Conservation (phyloP, 352 stramenopile genomes). For the Thraustotheca clavata region DNA sequence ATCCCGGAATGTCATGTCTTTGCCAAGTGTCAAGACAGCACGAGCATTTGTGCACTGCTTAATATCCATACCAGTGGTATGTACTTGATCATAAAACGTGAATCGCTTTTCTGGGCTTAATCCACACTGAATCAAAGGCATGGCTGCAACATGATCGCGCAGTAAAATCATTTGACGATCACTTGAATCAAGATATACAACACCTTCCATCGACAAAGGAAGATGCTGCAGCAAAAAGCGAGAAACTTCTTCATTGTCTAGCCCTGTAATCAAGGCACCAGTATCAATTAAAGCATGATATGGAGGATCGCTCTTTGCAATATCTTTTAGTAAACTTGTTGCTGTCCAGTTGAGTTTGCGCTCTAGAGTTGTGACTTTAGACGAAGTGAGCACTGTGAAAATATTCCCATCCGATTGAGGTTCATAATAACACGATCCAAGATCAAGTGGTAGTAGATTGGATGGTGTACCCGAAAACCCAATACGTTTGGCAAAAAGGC, state of each 20-base stretch:
- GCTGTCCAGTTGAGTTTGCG: conserved; percentile 78
- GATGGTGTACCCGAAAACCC: conserved; percentile 99
- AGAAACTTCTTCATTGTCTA: conserved; percentile 85
- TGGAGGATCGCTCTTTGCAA: conserved; percentile 52
- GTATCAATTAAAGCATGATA: conserved; percentile 89
- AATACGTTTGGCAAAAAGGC: conserved; percentile 96
- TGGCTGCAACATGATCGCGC: conserved; percentile 90
- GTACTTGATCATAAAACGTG: conserved; percentile 92
- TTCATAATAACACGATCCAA: conserved; percentile 98
- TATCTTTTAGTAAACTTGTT: conserved; percentile 64
- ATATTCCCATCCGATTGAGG: conserved; percentile 98
- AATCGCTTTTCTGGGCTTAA: conserved; percentile 80
- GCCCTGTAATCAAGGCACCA: conserved; percentile 85
- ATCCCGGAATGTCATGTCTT: conserved; percentile 96
- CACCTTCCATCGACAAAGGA: conserved; percentile 72
- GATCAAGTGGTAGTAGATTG: conserved; percentile 97
- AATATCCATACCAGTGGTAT: conserved; percentile 92
- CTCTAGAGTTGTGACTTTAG: conserved; percentile 83
- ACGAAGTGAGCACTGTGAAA: conserved; percentile 93
- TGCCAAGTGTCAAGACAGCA: conserved; percentile 86
- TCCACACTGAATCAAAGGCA: conserved; percentile 88
- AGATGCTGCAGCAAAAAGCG: conserved; percentile 69
- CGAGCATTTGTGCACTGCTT: conserved; percentile 84
- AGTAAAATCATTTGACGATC: conserved; percentile 91
- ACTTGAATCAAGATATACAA: conserved; percentile 86